Percentiles rank a stretch among this genome's conserved stretches.
These are phyloP conservation scores for Agaricus sinodeliciosus DNA, from an alignment of 768 basidiomycete genomes.

Conservation along the genomic window DNA sequence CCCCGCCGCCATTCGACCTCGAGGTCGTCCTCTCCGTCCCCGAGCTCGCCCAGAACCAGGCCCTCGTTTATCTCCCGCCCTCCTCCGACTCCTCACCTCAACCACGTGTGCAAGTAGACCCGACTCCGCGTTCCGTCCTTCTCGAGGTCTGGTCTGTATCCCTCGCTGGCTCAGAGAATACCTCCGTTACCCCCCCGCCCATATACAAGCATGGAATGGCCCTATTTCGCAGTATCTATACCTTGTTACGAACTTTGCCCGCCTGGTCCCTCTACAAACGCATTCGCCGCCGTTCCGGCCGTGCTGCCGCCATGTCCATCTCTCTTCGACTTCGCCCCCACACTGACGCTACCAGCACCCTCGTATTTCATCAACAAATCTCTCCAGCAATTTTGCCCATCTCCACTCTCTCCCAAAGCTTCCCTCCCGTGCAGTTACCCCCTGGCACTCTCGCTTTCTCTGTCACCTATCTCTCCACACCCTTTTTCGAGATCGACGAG, in stretches of 20 bases:
- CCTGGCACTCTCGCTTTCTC: conserved; percentile 56
- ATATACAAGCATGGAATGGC: conserved; percentile 85
- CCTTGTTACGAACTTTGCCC: conserved; percentile 66
- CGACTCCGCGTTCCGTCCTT: conserved; percentile 26
- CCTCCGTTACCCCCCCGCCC: conserved; percentile 16
- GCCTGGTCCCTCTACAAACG: conserved; percentile 63
- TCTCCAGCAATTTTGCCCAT: conserved; percentile 20
- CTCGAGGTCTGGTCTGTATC: conserved; percentile 12
- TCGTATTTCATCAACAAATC: conserved; percentile 30
- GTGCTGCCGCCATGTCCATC: conserved; percentile 64
- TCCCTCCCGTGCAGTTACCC: conserved; percentile 65
- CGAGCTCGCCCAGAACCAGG: conserved; percentile 62
- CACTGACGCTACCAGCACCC: conserved; percentile 12
- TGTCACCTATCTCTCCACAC: conserved; percentile 56
- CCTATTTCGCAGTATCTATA: conserved; percentile 72
- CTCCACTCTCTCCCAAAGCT: conserved; percentile 47
- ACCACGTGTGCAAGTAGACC: background rate
- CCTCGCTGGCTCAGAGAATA: conserved; percentile 1
- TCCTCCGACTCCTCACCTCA: background rate
- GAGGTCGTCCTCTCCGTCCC: conserved; percentile 63
- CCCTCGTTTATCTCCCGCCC: conserved; percentile 59
- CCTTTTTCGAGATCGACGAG: conserved; percentile 70
- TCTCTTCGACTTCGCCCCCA: conserved; percentile 21
- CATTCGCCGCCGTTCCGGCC: conserved; percentile 53
- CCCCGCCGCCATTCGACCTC: background rate